These are phyloP conservation scores for Gypsophila paniculata DNA, from an alignment of 179 eudicot genomes.

Conservation along the genomic window DNA sequence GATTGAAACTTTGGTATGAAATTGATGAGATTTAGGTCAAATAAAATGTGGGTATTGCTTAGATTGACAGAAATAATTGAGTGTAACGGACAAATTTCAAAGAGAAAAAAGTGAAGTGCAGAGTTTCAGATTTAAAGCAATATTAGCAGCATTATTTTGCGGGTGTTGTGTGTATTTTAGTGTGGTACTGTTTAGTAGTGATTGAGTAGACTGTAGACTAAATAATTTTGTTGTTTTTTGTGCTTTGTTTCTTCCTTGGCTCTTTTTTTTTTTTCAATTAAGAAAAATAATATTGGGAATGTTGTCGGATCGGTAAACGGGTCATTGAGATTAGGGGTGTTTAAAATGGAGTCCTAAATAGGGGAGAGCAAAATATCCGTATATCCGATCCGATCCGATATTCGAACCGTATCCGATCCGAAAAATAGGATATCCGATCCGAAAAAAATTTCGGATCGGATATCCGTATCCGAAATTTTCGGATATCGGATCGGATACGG, in stretches of 20 bases:
- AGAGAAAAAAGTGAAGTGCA: constrained; percentile 11
- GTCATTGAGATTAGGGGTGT: too few species aligned
- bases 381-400: too few species aligned
- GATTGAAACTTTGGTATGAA: constrained; percentile 6
- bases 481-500: too few species aligned
- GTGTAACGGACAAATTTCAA: constrained; percentile 23
- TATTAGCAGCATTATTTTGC: not conserved
- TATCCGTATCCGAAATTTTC: too few species aligned
- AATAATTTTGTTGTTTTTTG: constrained; percentile 1
- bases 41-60: constrained; percentile 12
- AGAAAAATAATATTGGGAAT: too few species aligned
- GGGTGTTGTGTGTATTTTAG: constrained; percentile 22
- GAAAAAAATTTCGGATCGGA: too few species aligned
- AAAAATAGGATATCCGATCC: too few species aligned
- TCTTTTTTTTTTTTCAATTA: not conserved
- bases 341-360: too few species aligned
- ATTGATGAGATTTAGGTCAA: not conserved
- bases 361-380: too few species aligned
- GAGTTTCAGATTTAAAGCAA: constrained; percentile 23
- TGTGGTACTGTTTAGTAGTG: constrained; percentile 6
- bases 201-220: constrained; percentile 18
- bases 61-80: constrained; percentile 18
- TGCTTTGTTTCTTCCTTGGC: too few species aligned
- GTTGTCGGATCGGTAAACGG: too few species aligned
- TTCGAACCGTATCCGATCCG: too few species aligned